A percentile compares a stretch with the other conserved stretches of the same genome.
phyloP scores from a whole-genome alignment of 805 yeast genomes.

The Yarrowia divulgata region DNA sequence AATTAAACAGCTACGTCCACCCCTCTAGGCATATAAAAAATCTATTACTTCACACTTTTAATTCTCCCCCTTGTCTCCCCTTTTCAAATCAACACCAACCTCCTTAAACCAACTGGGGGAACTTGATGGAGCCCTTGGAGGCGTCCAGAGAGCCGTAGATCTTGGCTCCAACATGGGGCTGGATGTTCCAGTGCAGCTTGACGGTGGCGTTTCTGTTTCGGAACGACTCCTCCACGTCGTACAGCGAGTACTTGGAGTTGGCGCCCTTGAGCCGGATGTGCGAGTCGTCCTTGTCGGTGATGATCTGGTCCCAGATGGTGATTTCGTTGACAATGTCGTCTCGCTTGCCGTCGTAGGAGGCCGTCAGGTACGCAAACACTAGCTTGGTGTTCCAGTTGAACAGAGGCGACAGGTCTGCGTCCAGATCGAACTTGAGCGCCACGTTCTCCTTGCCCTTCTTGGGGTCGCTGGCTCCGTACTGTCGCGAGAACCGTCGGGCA shows the following conservation, averaged over 20 bases:
- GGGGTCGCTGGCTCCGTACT: slow-evolving; percentile 70
- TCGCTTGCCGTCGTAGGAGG: slow-evolving; percentile 69
- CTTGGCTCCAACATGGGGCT: slow-evolving; percentile 87
- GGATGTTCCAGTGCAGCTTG: slow-evolving; percentile 86
- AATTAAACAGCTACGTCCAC: too few species aligned
- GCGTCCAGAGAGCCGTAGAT: slow-evolving; percentile 58
- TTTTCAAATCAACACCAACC: too few species aligned
- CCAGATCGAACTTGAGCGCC: slow-evolving; percentile 73
- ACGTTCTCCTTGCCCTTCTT: slow-evolving; percentile 75
- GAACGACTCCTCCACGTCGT: slow-evolving; percentile 75
- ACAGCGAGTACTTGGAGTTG: slow-evolving; percentile 80
- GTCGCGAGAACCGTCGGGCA: slow-evolving; percentile 58
- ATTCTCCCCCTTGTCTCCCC: too few species aligned
- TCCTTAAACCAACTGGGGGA: slow-evolving; percentile 23
- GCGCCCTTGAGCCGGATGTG: slow-evolving; percentile 58
- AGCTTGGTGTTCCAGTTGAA: slow-evolving; percentile 98
- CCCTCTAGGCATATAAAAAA: not conserved
- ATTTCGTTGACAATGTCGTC: slow-evolving; percentile 61
- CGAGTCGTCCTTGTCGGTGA: slow-evolving; percentile 66
- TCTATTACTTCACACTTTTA: slow-evolving; percentile 1
- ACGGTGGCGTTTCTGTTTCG: slow-evolving; percentile 67
- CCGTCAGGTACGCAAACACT: slow-evolving; percentile 88
- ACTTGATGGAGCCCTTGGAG: slow-evolving; percentile 30
- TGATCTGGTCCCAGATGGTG: slow-evolving; percentile 90
- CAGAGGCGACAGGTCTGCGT: slow-evolving; percentile 73